Percentiles rank a stretch among this genome's conserved stretches.
These are phyloP conservation scores for Hypoxylon lienhwacheense DNA, from an alignment of 495 filamentous ascomycete species.

Conservation along the genomic window DNA sequence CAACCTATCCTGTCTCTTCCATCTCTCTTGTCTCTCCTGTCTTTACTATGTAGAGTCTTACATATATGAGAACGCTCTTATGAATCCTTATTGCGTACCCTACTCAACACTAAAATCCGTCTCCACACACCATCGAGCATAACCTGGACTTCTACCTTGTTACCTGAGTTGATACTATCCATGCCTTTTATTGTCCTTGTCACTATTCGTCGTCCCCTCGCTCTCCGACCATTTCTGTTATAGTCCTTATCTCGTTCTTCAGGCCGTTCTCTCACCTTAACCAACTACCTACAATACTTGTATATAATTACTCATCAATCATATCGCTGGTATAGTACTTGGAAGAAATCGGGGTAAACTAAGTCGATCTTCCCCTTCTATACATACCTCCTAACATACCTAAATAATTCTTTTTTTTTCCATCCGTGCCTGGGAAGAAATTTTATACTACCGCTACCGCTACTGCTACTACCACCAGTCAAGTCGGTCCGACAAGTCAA, in stretches of 20 bases:
- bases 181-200: slow-evolving; percentile 9
- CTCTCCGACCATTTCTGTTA: neutral
- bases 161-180: slow-evolving; percentile 12
- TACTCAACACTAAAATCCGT: slow-evolving; percentile 9
- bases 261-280: neutral
- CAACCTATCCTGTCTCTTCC: slow-evolving; percentile 12
- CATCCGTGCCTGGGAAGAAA: too few relatives aligned
- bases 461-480: too few relatives aligned
- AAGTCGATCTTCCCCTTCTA: too few relatives aligned
- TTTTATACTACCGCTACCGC: too few relatives aligned
- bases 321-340: neutral
- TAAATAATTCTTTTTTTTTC: too few relatives aligned
- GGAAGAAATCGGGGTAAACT: too few relatives aligned
- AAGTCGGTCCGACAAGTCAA: neutral
- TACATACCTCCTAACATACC: too few relatives aligned
- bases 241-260: neutral
- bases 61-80: neutral
- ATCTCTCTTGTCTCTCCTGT: slow-evolving; percentile 10
- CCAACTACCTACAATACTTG: neutral
- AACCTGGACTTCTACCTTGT: neutral
- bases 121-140: neutral
- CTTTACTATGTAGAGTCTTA: neutral
- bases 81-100: slow-evolving; percentile 20
- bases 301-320: neutral
- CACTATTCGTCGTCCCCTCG: neutral